Base-by-base conservation (phyloP, 2,329 filamentous ascomycete genomes). In the Metarhizium robertsii region DNA sequence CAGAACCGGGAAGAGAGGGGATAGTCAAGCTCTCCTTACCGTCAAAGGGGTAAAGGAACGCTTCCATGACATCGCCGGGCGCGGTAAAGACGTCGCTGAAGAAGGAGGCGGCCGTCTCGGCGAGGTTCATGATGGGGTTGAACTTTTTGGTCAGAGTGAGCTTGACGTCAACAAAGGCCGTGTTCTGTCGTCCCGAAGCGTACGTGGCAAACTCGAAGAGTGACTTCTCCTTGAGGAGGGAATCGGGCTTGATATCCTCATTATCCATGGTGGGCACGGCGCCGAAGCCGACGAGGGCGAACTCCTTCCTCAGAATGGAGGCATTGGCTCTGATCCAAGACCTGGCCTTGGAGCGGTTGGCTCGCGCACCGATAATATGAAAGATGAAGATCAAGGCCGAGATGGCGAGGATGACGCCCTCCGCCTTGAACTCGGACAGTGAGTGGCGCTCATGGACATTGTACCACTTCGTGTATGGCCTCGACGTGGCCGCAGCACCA, bases 381-480 rank as follows among this genome's bases (percentile, higher is more conserved):
- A 95, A 75, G 46, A 85, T 69, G 61, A 96, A 77, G 61, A 96
- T 81, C 53, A 95, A 61, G 54, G 85, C 67, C 63, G 96, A 83
- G 66, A 91, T 78, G 38, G 82, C 80, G 58, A 96, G 75, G 65
- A 99, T 88, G 69, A 91, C 75, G 57, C 88, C 87, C 75, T 99
- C 94, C 65, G 86, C 81, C 73, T 85, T 85, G 79, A 99, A 99
- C 71, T 99, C 94, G 66, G 79, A 80, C 58, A 86, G 75, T 30
- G 85, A 85, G 66, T 92, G 85, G 66, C 94, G 90, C 80, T 97
- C 92, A 80, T 95, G 94, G 59, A 97, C 78, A 55, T 91, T 90
- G 76, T 97, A 99, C 94, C 94, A 99, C 77, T 90, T 90, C 53
- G 91, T 96, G 72, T 87, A 96, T 14, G 89, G 88, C 30, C 78